Percentiles rank a stretch among this genome's conserved stretches.
Evolutionary conservation across 306 rosid genomes (phyloP).

Genomic region (Hippophae tibetana): DNA sequence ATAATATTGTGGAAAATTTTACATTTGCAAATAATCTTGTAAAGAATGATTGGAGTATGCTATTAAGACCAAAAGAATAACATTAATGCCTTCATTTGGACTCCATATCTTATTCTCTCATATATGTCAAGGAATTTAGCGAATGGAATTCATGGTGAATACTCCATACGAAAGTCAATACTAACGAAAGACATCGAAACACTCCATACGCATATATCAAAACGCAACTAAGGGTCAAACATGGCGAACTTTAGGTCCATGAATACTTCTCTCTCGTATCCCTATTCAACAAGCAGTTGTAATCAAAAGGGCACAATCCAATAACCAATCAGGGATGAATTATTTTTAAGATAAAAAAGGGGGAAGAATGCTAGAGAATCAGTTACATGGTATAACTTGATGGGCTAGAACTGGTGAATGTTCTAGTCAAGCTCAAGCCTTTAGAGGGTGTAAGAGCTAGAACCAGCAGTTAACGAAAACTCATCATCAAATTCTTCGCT

Average conservation of each 20-base stretch:
- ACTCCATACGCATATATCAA: conserved; percentile 29
- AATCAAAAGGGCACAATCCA: conserved; percentile 10
- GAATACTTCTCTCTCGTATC: conserved; percentile 18
- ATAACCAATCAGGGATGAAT: not conserved
- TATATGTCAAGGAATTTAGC: conserved; percentile 17
- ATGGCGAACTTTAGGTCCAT: conserved; percentile 37
- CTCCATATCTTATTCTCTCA: conserved; percentile 11
- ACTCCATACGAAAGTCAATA: not conserved
- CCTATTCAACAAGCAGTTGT: conserved; percentile 22
- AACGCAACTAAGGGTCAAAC: conserved; percentile 29
- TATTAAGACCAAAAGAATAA: conserved; percentile 29
- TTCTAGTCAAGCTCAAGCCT: conserved; percentile 19
- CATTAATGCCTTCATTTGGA: conserved; percentile 17
- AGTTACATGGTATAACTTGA: conserved; percentile 32
- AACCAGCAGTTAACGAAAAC: conserved; percentile 42
- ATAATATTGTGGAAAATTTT: conserved; percentile 36
- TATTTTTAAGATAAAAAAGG: no score
- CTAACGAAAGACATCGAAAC: conserved; percentile 24
- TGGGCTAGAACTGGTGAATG: conserved; percentile 22
- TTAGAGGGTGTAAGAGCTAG: conserved; percentile 21
- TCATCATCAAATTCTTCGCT: conserved; percentile 47
- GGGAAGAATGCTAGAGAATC: conserved; percentile 16
- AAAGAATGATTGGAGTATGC: conserved; percentile 22
- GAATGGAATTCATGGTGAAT: conserved; percentile 20
- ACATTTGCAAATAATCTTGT: conserved; percentile 34